Base-by-base conservation (phyloP, 495 filamentous ascomycete genomes). In the Darksidea phi region DNA sequence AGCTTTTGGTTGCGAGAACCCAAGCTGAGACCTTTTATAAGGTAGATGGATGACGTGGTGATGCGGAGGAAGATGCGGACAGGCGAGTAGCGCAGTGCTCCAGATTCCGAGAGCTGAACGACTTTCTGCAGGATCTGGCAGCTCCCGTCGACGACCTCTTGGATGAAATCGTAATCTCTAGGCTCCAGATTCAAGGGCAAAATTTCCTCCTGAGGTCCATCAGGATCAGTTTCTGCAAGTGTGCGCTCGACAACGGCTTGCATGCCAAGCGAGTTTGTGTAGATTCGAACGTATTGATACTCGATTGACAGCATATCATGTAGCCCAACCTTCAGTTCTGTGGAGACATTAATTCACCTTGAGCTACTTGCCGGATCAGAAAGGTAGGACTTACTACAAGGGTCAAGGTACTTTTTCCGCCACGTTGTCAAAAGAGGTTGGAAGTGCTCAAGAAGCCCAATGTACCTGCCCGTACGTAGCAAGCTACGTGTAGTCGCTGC, bases 141-240 rank as follows among this genome's bases (percentile, higher is more conserved):
- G 59, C 79, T 80, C 1, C 79, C 79, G 26, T 82, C 79, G 25
- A 81, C 79, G 1, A 82, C 80, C 63, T 82, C 80, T 68, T 80
- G 75, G 23, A 82, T 82, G 61, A 80, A 81, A 65, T 80, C 78
- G 64, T 80, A 80, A 53, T 82, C 80, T 15, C 46, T 34, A 70
- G 78, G 34, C 56, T 80, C 75, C 4, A 63, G 13, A 8, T 21
- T 65, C 51, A 67, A 54, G 1, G 58, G 50, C 4, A 63, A 43
- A 23, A 61, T 42, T 25, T 68, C 54, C 23, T 66, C 61, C 34
- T 61, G 56, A 10, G 56, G 60, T 4, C 56, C 59, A 18, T 68
- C 61, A 0, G 57, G 51, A 54, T 61, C 62, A 8, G 63, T 47
- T 26, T 66, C 63, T 2, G 63, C 63, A 6, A 69, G 49, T 8